A percentile compares a stretch with the other conserved stretches of the same genome.
These are phyloP conservation scores for Paramyrothecium roridum DNA, from an alignment of 2,329 filamentous ascomycete species.

Conservation along the genomic window DNA sequence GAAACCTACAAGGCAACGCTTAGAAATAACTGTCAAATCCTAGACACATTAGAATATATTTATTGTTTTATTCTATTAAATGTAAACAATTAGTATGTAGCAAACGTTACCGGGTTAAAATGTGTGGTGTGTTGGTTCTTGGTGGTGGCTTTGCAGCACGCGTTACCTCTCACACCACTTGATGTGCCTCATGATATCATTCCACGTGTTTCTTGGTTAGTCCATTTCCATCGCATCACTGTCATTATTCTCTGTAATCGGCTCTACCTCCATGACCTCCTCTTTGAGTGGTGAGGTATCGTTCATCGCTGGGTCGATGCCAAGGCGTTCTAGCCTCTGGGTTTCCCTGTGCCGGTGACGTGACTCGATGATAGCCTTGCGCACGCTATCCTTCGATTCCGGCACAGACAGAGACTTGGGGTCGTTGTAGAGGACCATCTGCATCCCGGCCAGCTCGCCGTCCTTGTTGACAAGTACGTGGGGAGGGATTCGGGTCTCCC, in stretches of 20 bases:
- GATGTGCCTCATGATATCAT: too few relatives aligned
- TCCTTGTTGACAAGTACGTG: slow-evolving; percentile 59
- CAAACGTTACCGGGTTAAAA: too few relatives aligned
- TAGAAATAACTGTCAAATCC: too few relatives aligned
- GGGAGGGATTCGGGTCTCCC: slow-evolving; percentile 65
- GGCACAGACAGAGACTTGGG: slow-evolving; percentile 75
- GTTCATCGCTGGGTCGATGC: slow-evolving; percentile 1
- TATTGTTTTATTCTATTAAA: too few relatives aligned
- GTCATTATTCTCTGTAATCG: slow-evolving; percentile 33
- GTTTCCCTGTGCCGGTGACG: slow-evolving; percentile 63
- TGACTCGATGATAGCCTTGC: slow-evolving; percentile 80
- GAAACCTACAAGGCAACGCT: too few relatives aligned
- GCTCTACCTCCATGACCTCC: neutral
- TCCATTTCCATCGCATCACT: slow-evolving; percentile 68
- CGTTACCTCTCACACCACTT: too few relatives aligned
- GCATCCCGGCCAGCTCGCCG: slow-evolving; percentile 55
- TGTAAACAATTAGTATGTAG: too few relatives aligned
- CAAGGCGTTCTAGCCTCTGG: slow-evolving; percentile 41
- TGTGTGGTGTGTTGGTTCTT: too few relatives aligned
- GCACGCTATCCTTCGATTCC: slow-evolving; percentile 71
- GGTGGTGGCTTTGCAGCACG: too few relatives aligned
- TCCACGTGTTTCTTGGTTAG: slow-evolving; percentile 18
- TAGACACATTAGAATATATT: too few relatives aligned
- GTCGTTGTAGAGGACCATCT: slow-evolving; percentile 82
- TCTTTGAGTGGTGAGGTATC: neutral